Evolutionary conservation across 768 basidiomycete species (phyloP), one percentile per base, ranked within the genome.

Genomic region (Leccinum variicolor): DNA sequence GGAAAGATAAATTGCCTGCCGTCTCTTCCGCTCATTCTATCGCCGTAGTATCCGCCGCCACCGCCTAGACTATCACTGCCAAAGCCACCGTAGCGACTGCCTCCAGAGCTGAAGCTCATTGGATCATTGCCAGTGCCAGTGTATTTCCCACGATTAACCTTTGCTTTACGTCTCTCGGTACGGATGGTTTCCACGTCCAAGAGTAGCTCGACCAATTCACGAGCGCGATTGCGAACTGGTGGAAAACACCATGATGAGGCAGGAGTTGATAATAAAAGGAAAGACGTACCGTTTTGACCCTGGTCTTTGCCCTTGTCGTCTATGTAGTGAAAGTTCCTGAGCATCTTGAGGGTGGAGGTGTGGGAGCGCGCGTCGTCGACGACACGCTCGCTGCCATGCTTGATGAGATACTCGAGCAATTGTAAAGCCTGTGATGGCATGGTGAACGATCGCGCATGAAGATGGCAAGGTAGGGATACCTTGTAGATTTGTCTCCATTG

Each of bases 401-500:
- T 99, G 72, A 98, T 80, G 52, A 99, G 83, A 72, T 97, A 99
- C 74, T 98, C 95, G 43, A 97, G 82, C 6, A 98, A 81, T 76
- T 96, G 93, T 15, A 97, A 78, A 23, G 95, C 89, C 92, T 95
- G 64, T 9, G 31, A 23, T 29, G 15, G 2, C 39, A 56, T 9
- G 19, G 28, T 62, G 43, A 60, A 50, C 34, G 23, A 54, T 25
- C 5, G 15, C 21, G 26, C 48, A 60, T 41, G n/a, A 5, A 4
- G 17, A 9, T 14, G 33, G 46, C 14, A 59, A 23, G 49, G 47
- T 26, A n/a, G 13, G 13, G 13, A 53, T 41, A 86, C 93, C 81
- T 99, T 99, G 83, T 99, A 99, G 57, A 99, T 98, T 73, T 99
- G 94, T 34, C 97, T 81, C 97, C 97, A 99, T 70, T 99, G 92